phyloP scores from a whole-genome alignment of 2,329 filamentous ascomycete genomes.

The Fusarium beomiforme region DNA sequence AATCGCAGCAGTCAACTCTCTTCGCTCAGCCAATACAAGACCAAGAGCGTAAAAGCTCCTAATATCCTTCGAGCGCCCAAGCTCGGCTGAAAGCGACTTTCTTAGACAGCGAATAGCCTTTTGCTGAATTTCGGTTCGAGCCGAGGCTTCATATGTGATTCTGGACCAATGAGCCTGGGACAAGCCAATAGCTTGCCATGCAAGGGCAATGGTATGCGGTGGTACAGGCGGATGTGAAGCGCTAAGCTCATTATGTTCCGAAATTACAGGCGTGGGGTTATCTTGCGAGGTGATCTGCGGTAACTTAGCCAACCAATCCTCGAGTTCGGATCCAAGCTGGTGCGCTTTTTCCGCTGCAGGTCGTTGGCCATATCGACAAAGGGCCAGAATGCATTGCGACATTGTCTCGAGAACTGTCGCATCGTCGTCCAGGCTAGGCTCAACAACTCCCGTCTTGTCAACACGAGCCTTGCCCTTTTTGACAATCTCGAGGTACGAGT shows the following conservation, averaged over 20 bases:
- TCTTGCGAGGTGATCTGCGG: conserved; percentile 47
- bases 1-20: conserved; percentile 83
- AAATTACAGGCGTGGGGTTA: conserved; percentile 43
- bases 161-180: conserved; percentile 89
- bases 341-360: conserved; percentile 83
- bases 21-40: conserved; percentile 86
- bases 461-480: conserved; percentile 85
- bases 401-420: conserved; percentile 80
- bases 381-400: conserved; percentile 79
- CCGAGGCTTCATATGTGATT: conserved; percentile 78
- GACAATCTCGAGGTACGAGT: conserved; percentile 91
- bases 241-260: conserved; percentile 47
- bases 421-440: conserved; percentile 81
- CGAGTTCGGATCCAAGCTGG: conserved; percentile 74
- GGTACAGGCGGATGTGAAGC: conserved; percentile 59
- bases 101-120: conserved; percentile 82
- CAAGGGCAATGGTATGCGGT: conserved; percentile 70
- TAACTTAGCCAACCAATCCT: conserved; percentile 77
- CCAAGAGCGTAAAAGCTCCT: conserved; percentile 84
- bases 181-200: conserved; percentile 87
- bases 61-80: conserved; percentile 73
- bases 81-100: conserved; percentile 74
- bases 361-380: conserved; percentile 83
- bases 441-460: conserved; percentile 77
- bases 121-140: conserved; percentile 76